A percentile compares a stretch with the other conserved stretches of the same genome.
These are phyloP conservation scores for Solanum corneliomulleri DNA, from an alignment of 257 asterid genomes.

Conservation along the genomic window DNA sequence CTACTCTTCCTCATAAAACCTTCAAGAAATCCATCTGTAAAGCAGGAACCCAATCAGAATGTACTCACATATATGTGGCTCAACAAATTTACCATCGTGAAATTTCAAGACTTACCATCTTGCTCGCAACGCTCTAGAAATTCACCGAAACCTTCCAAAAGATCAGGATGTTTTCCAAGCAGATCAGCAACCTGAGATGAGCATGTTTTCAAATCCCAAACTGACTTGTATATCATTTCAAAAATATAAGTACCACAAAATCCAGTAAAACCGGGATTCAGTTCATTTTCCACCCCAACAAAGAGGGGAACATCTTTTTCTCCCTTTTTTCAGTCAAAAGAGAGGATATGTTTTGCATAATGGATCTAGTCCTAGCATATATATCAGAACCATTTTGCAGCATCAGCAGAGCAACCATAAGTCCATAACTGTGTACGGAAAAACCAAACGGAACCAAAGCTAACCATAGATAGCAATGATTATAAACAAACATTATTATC, in stretches of 20 bases:
- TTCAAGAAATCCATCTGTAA: constrained; percentile 91
- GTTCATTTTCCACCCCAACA: not conserved
- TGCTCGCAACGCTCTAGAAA: constrained; percentile 85
- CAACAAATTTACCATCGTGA: not conserved
- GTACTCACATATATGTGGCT: not conserved
- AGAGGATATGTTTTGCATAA: not conserved
- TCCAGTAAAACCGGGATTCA: not conserved
- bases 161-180: constrained; percentile 87
- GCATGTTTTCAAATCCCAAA: not conserved
- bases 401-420: not conserved
- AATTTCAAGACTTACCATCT: constrained; percentile 44
- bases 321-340: not conserved
- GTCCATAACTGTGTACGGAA: not conserved
- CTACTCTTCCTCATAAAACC: constrained; percentile 89
- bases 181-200: constrained; percentile 67
- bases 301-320: not conserved
- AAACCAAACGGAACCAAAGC: not conserved
- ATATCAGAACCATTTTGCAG: not conserved
- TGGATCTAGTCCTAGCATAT: not conserved
- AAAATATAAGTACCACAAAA: not conserved
- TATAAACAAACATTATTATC: not conserved
- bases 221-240: not conserved
- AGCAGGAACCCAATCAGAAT: constrained; percentile 22
- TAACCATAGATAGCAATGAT: not conserved
- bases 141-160: constrained; percentile 77